phyloP scores from a whole-genome alignment of 2,329 filamentous ascomycete species.

The Ascochyta viciae-villosae region DNA sequence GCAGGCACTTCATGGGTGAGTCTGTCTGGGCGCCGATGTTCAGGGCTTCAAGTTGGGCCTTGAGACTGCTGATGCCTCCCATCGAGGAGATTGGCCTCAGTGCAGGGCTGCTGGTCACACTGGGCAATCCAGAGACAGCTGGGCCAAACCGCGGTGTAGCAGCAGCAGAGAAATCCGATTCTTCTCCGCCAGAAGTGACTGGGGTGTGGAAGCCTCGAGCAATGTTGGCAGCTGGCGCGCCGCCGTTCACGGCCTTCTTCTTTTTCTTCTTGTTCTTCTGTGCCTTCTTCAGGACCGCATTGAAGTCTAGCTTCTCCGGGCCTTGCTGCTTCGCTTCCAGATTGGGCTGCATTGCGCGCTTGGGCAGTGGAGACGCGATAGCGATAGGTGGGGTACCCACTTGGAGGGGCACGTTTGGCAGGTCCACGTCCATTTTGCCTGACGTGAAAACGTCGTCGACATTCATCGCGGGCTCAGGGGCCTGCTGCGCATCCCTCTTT shows the following conservation, averaged over 20 bases:
- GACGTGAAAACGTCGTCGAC: constrained; percentile 28
- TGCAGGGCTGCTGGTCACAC: constrained; percentile 61
- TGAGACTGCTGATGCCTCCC: constrained; percentile 82
- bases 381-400: constrained; percentile 48
- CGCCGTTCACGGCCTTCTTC: constrained; percentile 41
- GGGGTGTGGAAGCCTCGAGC: constrained; percentile 61
- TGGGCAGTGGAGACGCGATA: constrained; percentile 43
- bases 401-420: constrained; percentile 27
- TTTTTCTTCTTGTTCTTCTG: constrained; percentile 50
- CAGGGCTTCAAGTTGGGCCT: constrained; percentile 80
- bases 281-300: constrained; percentile 46
- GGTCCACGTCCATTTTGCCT: constrained; percentile 37
- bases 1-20: constrained; percentile 56
- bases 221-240: constrained; percentile 41
- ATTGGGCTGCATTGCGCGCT: constrained; percentile 33
- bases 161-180: constrained; percentile 58
- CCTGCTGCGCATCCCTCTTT: constrained; percentile 19
- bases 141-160: constrained; percentile 53
- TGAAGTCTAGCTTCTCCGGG: constrained; percentile 49
- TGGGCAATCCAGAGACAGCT: constrained; percentile 53
- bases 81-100: constrained; percentile 58
- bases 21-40: constrained; percentile 68
- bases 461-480: constrained; percentile 9
- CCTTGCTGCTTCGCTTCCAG: constrained; percentile 33
- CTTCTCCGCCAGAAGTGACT: constrained; percentile 61